Conservation (phyloP, 176 grass and related monocot genomes). For the Typha latifolia region DNA sequence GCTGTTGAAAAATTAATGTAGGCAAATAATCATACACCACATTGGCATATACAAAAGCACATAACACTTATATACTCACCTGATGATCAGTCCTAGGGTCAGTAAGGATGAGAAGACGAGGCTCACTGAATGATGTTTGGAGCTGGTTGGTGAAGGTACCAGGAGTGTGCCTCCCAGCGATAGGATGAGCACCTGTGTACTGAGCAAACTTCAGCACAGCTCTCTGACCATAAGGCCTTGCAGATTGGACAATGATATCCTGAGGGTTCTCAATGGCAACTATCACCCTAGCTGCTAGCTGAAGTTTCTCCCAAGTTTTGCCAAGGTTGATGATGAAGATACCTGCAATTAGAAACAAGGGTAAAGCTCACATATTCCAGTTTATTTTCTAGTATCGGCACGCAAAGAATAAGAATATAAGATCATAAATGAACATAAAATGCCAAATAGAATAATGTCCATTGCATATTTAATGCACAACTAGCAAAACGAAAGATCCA, state of each 20-base stretch:
- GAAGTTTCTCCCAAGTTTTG: conserved; percentile 89
- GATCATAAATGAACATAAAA: not conserved
- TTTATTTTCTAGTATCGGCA: not conserved
- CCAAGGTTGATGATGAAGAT: conserved; percentile 88
- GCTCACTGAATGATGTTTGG: conserved; percentile 84
- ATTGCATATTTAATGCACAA: too few species aligned
- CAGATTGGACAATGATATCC: conserved; percentile 90
- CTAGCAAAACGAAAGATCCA: too few species aligned
- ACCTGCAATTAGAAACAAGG: conserved; percentile 27
- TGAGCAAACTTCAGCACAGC: conserved; percentile 85
- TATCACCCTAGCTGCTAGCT: conserved; percentile 74
- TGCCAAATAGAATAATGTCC: too few species aligned
- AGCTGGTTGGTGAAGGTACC: conserved; percentile 96
- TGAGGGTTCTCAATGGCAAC: conserved; percentile 87
- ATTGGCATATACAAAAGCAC: not conserved
- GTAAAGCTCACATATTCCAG: not conserved
- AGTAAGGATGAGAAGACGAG: conserved; percentile 79
- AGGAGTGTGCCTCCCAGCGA: conserved; percentile 81
- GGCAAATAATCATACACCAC: not conserved
- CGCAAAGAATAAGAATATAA: not conserved
- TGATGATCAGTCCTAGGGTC: conserved; percentile 90
- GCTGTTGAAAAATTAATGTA: conserved; percentile 30
- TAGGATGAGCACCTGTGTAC: conserved; percentile 76
- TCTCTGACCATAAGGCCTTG: conserved; percentile 82
- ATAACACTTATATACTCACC: conserved; percentile 14